phyloP scores from a whole-genome alignment of 1,284 basidiomycete genomes.

The Cutaneotrichosporon cutaneum region DNA sequence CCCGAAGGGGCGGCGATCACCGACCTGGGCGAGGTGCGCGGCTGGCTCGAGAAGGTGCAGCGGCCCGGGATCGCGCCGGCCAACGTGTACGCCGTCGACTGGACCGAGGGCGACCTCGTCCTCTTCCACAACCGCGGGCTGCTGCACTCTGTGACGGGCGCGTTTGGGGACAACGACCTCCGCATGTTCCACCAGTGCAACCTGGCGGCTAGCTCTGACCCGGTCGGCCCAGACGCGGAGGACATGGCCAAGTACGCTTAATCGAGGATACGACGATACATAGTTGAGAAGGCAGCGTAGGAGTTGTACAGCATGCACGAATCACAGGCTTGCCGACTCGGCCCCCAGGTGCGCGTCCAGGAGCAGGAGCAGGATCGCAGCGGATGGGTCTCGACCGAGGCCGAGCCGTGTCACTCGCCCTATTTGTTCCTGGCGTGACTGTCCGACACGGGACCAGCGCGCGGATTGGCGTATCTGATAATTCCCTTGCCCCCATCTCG shows the following conservation, averaged over 20 bases:
- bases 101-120: conserved; percentile 64
- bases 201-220: conserved; percentile 70
- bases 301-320: background rate
- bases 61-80: conserved; percentile 66
- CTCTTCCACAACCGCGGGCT: conserved; percentile 74
- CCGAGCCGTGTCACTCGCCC: too few relatives aligned
- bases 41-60: conserved; percentile 72
- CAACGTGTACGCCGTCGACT: conserved; percentile 57
- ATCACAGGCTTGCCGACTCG: too few relatives aligned
- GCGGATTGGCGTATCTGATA: background rate
- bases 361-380: too few relatives aligned
- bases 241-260: conserved; percentile 65
- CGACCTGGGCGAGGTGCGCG: conserved; percentile 69
- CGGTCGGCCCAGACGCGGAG: conserved; percentile 62
- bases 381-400: too few relatives aligned
- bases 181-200: conserved; percentile 80
- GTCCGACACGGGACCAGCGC: background rate
- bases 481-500: background rate
- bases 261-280: background rate
- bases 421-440: background rate
- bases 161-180: conserved; percentile 66
- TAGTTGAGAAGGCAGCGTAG: background rate
- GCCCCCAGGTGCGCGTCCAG: too few relatives aligned
- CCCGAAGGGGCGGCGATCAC: conserved; percentile 71
- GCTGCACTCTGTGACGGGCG: conserved; percentile 73